Evolutionary conservation across 73 alveolate genomes (phyloP), one percentile per base, ranked within the genome.

Genomic region (Strombidium stylifer): DNA sequence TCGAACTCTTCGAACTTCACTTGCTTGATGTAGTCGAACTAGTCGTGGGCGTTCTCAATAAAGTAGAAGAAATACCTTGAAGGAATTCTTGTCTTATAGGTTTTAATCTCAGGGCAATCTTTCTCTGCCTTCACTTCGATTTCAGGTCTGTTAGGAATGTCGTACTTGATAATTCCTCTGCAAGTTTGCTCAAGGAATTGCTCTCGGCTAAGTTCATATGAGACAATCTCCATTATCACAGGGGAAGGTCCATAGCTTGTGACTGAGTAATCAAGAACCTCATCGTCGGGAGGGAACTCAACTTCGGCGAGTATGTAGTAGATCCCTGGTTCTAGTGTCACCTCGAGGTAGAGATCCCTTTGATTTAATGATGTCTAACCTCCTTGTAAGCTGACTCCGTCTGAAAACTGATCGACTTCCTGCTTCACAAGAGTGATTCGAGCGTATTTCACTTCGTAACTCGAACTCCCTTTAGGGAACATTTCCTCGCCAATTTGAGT

Each of bases 251-350:
- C 89, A 55, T 78, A 78, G 10, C 69, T 2, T 10, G 82, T 51
- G 31, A 78, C 53, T n/a, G 58, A 54, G 56, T 55, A 78, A 6
- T 67, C 81, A 34, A 41, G 30, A 11, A 51, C 16, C 14, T 64
- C 72, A 27, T 39, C 79, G 42, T 69, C 37, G 2, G 40, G 61
- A 23, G 23, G 28, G 89, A 89, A 81, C 50, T 85, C 94, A 40
- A 81, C 62, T 66, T 94, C 99, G 51, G 87, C 81, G 58, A 74
- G 87, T 19, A 94, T 64, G 47, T 82, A 84, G 73, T 87, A 94
- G 48, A 70, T 87, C 5, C 99, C 99, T 41, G 90, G 83, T 69
- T 84, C 80, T 40, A 90, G 30, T 61, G 37, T 37, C 58, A 65
- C 23, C 10, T 40, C 42, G 86, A 96, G 20, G 75, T 58, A 58